Base-by-base conservation (phyloP, 495 filamentous ascomycete species). In the Xylaria palmicola region DNA sequence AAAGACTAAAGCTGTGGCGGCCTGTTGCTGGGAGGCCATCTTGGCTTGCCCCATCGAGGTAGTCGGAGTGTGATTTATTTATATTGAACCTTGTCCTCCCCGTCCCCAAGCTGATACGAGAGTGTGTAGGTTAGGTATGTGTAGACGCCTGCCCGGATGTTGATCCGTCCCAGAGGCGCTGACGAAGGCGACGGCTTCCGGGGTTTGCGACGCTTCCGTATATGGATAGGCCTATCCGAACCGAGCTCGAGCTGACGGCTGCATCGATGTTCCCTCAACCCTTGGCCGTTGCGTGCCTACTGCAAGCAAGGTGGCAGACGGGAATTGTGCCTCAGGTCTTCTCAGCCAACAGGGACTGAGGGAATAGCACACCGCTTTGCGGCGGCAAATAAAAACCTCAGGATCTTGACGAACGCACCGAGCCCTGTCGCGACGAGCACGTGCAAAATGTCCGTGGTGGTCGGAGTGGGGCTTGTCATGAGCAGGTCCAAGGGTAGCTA, bases 381-480 rank as follows among this genome's bases (percentile, higher is more conserved):
- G 49, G 30, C 30, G 43, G 55, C 43, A 58, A 39, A 48, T 58
- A 47, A 58, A 39, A 27, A 20, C 41, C 55, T 37, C 55, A 30
- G 40, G 19, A 58, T 26, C 22, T 49, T n/a, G 32, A 39, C 30
- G 40, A 36, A 24, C 37, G 55, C 41, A 48, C 37, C 41, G 32
- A 58, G 43, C 55, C 55, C 55, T 58, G 55, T 58, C 44, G 22
- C n/a, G 17, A 47, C 41, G 8, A 58, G 43, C 55, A 58, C 55
- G 55, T 58, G 55, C 55, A 39, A 58, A 57, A 58, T 58, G 44
- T 58, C 41, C 41, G 44, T 48, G 55, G 55, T 13, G 41, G 39
- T 32, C 15, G 41, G 32, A 13, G 55, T 48, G 41, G 55, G 9
- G 54, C 47, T 47, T 57, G 41, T 4, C 54, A 56, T 57, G 26